Evolutionary conservation across 2,329 filamentous ascomycete species (phyloP), one percentile per base, ranked within the genome.

Genomic region (Dothideomycetes sp.): DNA sequence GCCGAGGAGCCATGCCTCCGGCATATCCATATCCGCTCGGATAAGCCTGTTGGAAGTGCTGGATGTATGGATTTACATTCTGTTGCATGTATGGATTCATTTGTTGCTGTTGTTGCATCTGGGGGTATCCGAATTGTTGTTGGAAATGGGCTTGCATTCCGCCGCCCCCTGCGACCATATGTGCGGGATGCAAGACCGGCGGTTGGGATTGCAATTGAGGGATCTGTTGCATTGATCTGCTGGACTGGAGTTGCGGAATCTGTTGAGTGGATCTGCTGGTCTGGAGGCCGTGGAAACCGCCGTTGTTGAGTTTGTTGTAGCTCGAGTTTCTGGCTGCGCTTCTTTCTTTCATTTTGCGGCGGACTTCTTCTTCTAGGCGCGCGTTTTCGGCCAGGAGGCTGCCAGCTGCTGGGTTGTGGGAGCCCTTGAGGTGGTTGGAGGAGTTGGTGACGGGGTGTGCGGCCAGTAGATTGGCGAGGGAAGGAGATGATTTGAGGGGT

Each of bases 391-490:
- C 33, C 12, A 43, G 39, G 16, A 34, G 29, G 5, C 13, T 22
- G 16, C 24, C 18, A 13, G 15, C 40, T 28, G 24, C 64, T 22
- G 53, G 45, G 22, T 45, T 33, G 59, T 54, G 35, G 52, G 52
- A 44, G 59, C 49, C 41, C 51, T 51, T 24, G n/a, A 16, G 19
- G 7, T 12, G 16, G 8, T 25, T 25, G 3, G 32, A 30, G 13
- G 20, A 18, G 4, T 52, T 48, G 43, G 58, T 55, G 20, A 60
- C 56, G 5, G 75, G 75, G 49, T 76, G 71, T 2, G 68, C 66
- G 44, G 71, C 64, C 8, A 82, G 68, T 4, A 84, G 64, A 48
- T 81, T 73, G 0, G 78, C 78, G 61, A 84, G 64, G 49, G 71
- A 76, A 43, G 74, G 63, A 5, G 67, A 65, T 2, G 60, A 58